Base-by-base conservation (phyloP, 805 yeast genomes). In the Cyberlindnera lachancei region DNA sequence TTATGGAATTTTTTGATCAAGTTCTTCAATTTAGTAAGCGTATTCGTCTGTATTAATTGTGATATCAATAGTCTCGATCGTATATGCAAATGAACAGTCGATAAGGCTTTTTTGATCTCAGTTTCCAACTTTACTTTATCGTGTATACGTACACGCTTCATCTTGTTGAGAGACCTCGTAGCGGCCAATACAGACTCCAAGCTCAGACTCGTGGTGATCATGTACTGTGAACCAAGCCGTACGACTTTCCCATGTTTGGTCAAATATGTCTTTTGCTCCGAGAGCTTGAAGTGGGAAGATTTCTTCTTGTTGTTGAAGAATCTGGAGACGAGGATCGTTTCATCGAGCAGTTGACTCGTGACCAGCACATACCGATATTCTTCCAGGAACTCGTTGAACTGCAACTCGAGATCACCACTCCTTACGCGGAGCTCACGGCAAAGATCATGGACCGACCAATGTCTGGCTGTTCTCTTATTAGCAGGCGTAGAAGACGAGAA, bases 291-390 rank as follows among this genome's bases (percentile, higher is more conserved):
- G 13, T 10, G 20, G 4, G 25, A 16, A 5, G 52, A 42, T 4
- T 48, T 40, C 23, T 38, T 41, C 27, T 40, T 44, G 27, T 37
- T 43, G 22, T 34, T 41, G 31, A 27, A 48, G 37, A 35, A 46
- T 35, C 39, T 50, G 21, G 48, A 52, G 30, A 48, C 52, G 23
- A 46, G 42, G 25, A 54, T 58, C 19, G 53, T 57, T 39, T 60
- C 66, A 34, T 65, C 66, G 21, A 73, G 46, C 14, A 73, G 50
- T 33, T 64, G 68, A 7, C 75, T 68, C 4, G 75, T 63, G 6
- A 73, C 61, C 3, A 73, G 47, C 4, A 59, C 49, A 45, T 72
- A 74, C 28, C 71, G 61, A 40, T 72, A 69, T 40, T 71, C 71
- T 35, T 74, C 79, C 18, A 59, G 40, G 41, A 72, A 73, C 27